Base-by-base conservation (phyloP, 2,329 filamentous ascomycete genomes). In the Amauroascus niger region DNA sequence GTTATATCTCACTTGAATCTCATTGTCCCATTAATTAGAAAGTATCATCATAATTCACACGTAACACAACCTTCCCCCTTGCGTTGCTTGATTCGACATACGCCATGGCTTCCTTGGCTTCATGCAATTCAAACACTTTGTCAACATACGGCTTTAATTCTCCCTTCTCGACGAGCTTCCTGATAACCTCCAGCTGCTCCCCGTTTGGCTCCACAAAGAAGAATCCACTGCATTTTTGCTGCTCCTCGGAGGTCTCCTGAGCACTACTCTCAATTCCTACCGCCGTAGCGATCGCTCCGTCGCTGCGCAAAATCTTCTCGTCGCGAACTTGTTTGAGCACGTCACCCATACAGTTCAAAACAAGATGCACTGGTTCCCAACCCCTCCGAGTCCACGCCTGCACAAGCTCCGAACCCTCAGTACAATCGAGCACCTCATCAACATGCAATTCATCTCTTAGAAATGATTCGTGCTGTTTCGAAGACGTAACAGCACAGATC, bases 361-460 rank as follows among this genome's bases (percentile, higher is more conserved):
- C 68, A 6, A 73, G 55, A 58, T 73, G 69, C 7, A 72, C 69
- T 0, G 69, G 67, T 0, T 56, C 54, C 64, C 67, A 71, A 9
- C 58, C 57, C 2, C 61, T 63, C 5, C 60, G 48, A 8, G 59
- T 60, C 60, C 71, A 72, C 20, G 61, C 59, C 20, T 55, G 54
- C 1, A 59, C 62, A 26, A 72, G 61, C 55, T 71, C 63, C 45
- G 62, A 20, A 20, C 40, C 39, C 16, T 43, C 43, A 4, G 52
- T 54, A 46, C 59, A 62, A 46, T 59, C 58, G 20, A 73, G 59
- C 6, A 66, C 60, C 28, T 66, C 65, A 54, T 73, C 69, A 6
- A 67, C 66, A 7, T 65, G 56, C 53, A 64, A 58, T 4, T 62
- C 54, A 3, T 59, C 56, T 16, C 62, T 64, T 2, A 72, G 50